Conservation (phyloP, 225 moss, liverwort and hornwort genomes). For the Marchantia polymorpha region DNA sequence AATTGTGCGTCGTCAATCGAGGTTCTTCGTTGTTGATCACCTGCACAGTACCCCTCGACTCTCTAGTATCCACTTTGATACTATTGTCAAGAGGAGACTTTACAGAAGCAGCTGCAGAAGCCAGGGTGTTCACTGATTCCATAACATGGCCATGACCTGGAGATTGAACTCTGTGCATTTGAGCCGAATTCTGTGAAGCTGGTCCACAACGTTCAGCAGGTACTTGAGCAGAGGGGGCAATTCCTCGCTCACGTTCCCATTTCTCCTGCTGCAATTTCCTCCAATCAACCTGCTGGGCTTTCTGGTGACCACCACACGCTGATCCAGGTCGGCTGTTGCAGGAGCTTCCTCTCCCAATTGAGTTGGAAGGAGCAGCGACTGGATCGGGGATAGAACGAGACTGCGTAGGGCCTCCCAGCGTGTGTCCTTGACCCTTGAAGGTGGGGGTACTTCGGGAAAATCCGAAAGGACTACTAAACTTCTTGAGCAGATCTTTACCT, state of each 20-base stretch:
- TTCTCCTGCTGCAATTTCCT: conserved; percentile 43
- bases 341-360: conserved; percentile 8
- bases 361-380: background rate
- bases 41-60: conserved; percentile 42
- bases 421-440: conserved; percentile 49
- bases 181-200: conserved; percentile 12
- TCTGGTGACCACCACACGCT: background rate
- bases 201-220: conserved; percentile 14
- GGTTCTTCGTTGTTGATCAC: conserved; percentile 29
- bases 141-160: conserved; percentile 22
- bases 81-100: conserved; percentile 36
- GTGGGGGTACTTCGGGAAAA: conserved; percentile 18
- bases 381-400: conserved; percentile 15
- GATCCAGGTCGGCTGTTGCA: background rate
- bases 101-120: conserved; percentile 48
- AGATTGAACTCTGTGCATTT: conserved; percentile 1
- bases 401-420: conserved; percentile 25
- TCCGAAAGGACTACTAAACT: conserved; percentile 11
- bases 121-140: conserved; percentile 32
- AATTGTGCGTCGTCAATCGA: background rate
- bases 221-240: conserved; percentile 21
- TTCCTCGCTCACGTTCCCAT: conserved; percentile 46
- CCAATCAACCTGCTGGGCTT: conserved; percentile 39
- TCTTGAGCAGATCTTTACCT: conserved; percentile 42
- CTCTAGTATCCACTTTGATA: conserved; percentile 33